phyloP scores from a whole-genome alignment of 176 grass and related monocot species.

The Aegilops bicornis region DNA sequence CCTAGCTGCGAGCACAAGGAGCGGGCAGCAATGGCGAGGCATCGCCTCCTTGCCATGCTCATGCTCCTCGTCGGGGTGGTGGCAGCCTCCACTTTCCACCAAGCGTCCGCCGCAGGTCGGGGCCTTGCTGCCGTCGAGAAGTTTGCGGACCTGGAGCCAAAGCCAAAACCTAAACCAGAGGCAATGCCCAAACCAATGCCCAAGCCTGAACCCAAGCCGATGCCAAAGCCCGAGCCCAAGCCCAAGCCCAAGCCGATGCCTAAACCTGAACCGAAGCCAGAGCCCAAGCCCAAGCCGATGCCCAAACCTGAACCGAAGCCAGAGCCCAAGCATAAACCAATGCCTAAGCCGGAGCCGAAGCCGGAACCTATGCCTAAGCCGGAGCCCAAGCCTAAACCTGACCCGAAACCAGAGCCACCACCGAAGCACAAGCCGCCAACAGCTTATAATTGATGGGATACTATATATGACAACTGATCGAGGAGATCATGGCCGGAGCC shows the following conservation, averaged over 20 bases:
- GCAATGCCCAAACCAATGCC: neutral
- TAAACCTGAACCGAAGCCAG: neutral
- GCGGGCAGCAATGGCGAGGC: neutral
- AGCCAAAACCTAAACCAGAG: neutral
- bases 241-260: neutral
- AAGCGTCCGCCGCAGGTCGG: neutral
- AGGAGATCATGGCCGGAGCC: neutral
- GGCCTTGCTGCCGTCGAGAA: neutral
- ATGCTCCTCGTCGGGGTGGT: neutral
- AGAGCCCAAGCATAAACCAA: neutral
- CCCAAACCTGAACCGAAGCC: neutral
- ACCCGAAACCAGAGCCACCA: neutral
- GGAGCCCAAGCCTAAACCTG: neutral
- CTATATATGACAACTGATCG: too few relatives aligned
- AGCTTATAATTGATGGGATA: too few relatives aligned
- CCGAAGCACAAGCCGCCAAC: neutral
- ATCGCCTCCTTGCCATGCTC: slow-evolving; percentile 5
- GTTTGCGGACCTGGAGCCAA: neutral
- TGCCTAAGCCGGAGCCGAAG: neutral
- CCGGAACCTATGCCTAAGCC: neutral
- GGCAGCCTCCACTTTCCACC: slow-evolving; percentile 19
- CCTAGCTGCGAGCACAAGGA: neutral
- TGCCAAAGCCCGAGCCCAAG: neutral
- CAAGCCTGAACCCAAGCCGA: neutral
- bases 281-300: neutral